phyloP scores from a whole-genome alignment of 352 stramenopile species.

The Globisporangium recalcitrans region DNA sequence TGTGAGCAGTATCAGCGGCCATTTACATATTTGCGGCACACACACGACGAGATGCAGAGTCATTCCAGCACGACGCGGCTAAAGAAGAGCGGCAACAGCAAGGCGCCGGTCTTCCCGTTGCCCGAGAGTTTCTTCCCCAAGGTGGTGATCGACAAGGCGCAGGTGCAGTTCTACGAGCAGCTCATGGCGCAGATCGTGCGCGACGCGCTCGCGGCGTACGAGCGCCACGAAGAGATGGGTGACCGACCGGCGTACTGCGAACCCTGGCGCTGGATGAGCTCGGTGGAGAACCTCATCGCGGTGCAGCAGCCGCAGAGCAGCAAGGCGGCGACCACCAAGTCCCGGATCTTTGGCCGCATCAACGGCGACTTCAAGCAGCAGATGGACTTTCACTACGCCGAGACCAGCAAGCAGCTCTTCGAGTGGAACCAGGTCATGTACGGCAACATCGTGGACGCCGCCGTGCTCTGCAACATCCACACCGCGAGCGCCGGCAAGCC shows the following conservation, averaged over 20 bases:
- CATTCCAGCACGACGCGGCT: conserved; percentile 6
- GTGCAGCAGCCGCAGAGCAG: conserved; percentile 12
- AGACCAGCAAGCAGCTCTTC: conserved; percentile 47
- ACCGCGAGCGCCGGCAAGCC: conserved; percentile 33
- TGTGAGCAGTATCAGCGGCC: too few relatives aligned
- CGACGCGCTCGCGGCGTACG: conserved; percentile 38
- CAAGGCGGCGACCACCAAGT: conserved; percentile 15
- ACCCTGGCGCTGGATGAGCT: conserved; percentile 18
- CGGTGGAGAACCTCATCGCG: conserved; percentile 25
- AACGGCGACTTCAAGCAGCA: conserved; percentile 58
- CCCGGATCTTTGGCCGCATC: conserved; percentile 54
- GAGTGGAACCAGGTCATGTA: conserved; percentile 70
- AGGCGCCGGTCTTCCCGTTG: conserved; percentile 22
- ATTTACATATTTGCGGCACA: background rate
- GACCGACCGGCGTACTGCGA: conserved; percentile 17
- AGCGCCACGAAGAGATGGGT: conserved; percentile 38
- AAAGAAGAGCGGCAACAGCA: background rate
- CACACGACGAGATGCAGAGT: conserved; percentile 9
- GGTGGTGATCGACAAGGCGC: conserved; percentile 24
- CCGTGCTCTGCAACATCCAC: conserved; percentile 70
- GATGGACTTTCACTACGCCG: conserved; percentile 66
- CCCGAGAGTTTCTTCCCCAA: conserved; percentile 40
- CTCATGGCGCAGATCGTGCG: conserved; percentile 32
- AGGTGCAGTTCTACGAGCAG: conserved; percentile 28
- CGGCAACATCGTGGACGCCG: conserved; percentile 54